Percentiles rank a stretch among this genome's conserved stretches.
Evolutionary conservation across 2,329 filamentous ascomycete genomes (phyloP).

Genomic region (Paradendryphiella salina): DNA sequence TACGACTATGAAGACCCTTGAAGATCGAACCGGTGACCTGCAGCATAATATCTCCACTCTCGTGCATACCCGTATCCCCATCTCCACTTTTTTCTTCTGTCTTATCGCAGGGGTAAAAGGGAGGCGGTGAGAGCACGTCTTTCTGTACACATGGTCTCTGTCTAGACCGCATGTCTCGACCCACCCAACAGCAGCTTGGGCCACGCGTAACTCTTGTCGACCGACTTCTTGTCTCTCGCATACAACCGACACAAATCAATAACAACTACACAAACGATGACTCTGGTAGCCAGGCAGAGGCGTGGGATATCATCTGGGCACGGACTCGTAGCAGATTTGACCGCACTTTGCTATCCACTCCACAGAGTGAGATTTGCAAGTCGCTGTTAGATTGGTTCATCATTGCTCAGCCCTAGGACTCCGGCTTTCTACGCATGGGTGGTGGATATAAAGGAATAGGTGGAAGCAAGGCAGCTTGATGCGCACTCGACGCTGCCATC

Average conservation of each 20-base stretch:
- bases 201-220: constrained; percentile 12
- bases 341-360: constrained; percentile 20
- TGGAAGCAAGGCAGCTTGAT: constrained; percentile 39
- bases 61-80: constrained; percentile 1
- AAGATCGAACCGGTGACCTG: constrained; percentile 14
- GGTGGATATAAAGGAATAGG: constrained; percentile 21
- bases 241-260: constrained; percentile 20
- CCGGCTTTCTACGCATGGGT: constrained; percentile 30
- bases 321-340: constrained; percentile 47
- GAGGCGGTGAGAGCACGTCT: constrained; percentile 2
- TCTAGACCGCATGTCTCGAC: constrained; percentile 32
- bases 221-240: constrained; percentile 1
- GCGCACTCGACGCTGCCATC: constrained; percentile 30
- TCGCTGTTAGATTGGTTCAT: constrained; percentile 41
- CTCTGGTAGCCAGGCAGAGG: constrained; percentile 41
- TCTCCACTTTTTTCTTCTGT: constrained; percentile 3
- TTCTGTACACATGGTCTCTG: background rate
- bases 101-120: constrained; percentile 3
- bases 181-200: constrained; percentile 12
- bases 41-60: constrained; percentile 12
- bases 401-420: constrained; percentile 48
- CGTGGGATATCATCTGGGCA: constrained; percentile 44
- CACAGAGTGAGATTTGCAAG: constrained; percentile 12
- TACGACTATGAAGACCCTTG: constrained; percentile 52
- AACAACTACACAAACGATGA: constrained; percentile 24